Evolutionary conservation across 768 basidiomycete species (phyloP), one percentile per base, ranked within the genome.

Genomic region (Leccinum sublutescens): DNA sequence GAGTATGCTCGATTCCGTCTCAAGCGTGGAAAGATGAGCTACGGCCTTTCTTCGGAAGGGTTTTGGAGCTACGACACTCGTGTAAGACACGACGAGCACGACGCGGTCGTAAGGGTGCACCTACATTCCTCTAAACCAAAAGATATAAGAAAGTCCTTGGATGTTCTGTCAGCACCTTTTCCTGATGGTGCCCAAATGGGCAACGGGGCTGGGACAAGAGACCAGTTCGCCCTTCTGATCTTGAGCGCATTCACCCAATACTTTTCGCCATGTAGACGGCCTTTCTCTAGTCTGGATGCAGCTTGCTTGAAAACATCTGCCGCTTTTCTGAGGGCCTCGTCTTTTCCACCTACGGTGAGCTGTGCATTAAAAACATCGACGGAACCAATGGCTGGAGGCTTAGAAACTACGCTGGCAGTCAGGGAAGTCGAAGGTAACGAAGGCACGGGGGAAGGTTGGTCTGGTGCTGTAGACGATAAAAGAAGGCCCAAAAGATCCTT

Each of bases 161-260:
- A 83, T 4, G 91, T 88, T 73, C 83, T 86, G 67, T 93, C 91
- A 8, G 87, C 83, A 27, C 89, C 88, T 73, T 90, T 91, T 14
- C 88, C 90, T 0, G 79, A 85, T 1, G 85, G 76, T 25, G 87
- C 81, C 40, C 89, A 90, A 43, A 77, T 75, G 14, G 89, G 91
- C 40, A 92, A 79, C 23, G 91, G 91, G 9, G 91, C 88, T 33
- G 91, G 89, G 47, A 88, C 82, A 34, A 94, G 75, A 14, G 87
- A 82, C 92, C 92, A 94, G 64, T 94, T 93, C 8, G 80, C 85
- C 65, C 82, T 75, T 62, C 92, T 78, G 49, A 90, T 86, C 68
- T 84, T 88, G 50, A 94, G 77, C 4, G 92, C 92, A 68, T 93
- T 85, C 7, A 85, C 78, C 92, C 92, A 94, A 64, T 93, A 93